Evolutionary conservation across 345 rosid genomes (phyloP).

Genomic region (Citrus inodora): DNA sequence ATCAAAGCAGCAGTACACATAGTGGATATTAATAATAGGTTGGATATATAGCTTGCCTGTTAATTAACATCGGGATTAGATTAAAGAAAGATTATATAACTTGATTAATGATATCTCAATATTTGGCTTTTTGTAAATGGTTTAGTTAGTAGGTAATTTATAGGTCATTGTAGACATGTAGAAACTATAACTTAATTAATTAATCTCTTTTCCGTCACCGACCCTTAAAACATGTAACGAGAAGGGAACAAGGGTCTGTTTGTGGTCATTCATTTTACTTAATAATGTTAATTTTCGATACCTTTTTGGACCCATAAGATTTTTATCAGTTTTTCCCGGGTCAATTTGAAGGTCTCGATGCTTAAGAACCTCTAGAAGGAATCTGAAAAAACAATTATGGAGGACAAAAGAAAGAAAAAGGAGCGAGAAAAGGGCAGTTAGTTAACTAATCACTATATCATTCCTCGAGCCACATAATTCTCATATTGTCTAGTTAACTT

Average conservation of each 20-base stretch:
- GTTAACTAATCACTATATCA: conserved; percentile 26
- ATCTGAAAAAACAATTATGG: neutral
- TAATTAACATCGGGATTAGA: neutral
- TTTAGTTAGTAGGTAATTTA: neutral
- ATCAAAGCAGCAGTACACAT: too few relatives aligned
- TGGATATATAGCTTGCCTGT: neutral
- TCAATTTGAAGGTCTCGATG: conserved; percentile 54
- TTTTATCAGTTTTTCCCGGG: conserved; percentile 9
- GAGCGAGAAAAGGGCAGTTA: neutral
- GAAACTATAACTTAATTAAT: neutral
- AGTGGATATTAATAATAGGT: too few relatives aligned
- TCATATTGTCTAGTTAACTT: conserved; percentile 32
- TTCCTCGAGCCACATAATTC: conserved; percentile 72
- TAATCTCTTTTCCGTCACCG: conserved; percentile 22
- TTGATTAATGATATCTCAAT: neutral
- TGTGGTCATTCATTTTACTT: neutral
- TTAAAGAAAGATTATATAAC: neutral
- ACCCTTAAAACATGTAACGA: conserved; percentile 29
- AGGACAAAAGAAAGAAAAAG: neutral
- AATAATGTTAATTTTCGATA: conserved; percentile 4
- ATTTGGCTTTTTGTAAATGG: too few relatives aligned
- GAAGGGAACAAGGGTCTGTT: conserved; percentile 20
- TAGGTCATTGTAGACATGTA: neutral
- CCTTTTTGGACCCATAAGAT: neutral
- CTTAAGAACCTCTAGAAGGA: conserved; percentile 12